A percentile compares a stretch with the other conserved stretches of the same genome.
Evolutionary conservation across 768 basidiomycete genomes (phyloP).

Genomic region (Pisolithus microcarpus): DNA sequence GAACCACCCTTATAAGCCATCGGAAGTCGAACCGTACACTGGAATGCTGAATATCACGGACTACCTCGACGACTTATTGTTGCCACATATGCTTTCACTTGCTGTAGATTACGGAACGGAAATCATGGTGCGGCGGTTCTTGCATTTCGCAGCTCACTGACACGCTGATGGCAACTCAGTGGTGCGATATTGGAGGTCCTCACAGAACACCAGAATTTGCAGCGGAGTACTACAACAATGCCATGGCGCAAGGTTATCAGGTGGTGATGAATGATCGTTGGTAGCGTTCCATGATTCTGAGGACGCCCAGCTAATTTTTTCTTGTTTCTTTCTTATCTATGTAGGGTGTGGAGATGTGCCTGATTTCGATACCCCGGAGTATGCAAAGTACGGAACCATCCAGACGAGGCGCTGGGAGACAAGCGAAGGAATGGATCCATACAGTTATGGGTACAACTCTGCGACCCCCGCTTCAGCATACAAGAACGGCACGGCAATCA

Average conservation of each 20-base stretch:
- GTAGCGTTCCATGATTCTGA: slow-evolving; percentile 5
- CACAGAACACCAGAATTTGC: slow-evolving; percentile 41
- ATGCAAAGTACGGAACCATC: slow-evolving; percentile 39
- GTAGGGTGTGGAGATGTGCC: slow-evolving; percentile 44
- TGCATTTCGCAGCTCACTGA: neutral
- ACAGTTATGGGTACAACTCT: slow-evolving; percentile 41
- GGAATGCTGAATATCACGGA: slow-evolving; percentile 44
- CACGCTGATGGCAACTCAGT: slow-evolving; percentile 24
- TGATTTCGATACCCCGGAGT: slow-evolving; percentile 53
- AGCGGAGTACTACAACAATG: slow-evolving; percentile 39
- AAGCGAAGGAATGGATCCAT: slow-evolving; percentile 52
- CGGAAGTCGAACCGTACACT: slow-evolving; percentile 46
- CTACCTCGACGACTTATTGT: slow-evolving; percentile 44
- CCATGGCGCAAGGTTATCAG: slow-evolving; percentile 35
- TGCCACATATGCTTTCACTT: slow-evolving; percentile 46
- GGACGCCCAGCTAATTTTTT: neutral
- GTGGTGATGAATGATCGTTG: slow-evolving; percentile 41
- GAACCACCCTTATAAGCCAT: slow-evolving; percentile 41
- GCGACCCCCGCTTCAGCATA: slow-evolving; percentile 38
- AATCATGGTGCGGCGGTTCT: slow-evolving; percentile 39
- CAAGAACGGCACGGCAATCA: slow-evolving; percentile 42
- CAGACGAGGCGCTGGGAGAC: slow-evolving; percentile 50
- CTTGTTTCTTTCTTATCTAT: neutral
- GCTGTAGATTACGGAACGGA: slow-evolving; percentile 42
- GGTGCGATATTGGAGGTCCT: slow-evolving; percentile 53